phyloP scores from a whole-genome alignment of 805 yeast genomes.

The Yarrowia sp. region DNA sequence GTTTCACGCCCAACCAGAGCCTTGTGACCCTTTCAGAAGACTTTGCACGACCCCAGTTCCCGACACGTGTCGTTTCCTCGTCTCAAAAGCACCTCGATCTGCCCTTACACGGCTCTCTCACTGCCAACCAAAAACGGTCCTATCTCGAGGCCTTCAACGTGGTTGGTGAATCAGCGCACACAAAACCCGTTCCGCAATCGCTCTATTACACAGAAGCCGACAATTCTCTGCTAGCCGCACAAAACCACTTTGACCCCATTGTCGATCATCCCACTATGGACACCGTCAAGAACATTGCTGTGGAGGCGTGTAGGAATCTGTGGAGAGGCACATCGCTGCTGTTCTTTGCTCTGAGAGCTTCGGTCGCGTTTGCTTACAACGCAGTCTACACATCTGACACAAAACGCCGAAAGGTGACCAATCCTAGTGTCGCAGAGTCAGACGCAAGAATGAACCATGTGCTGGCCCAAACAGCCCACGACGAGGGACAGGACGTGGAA shows the following conservation, averaged over 20 bases:
- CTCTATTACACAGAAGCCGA: not conserved
- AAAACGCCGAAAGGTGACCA: constrained; percentile 1
- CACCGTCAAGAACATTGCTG: constrained; percentile 13
- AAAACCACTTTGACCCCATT: constrained; percentile 18
- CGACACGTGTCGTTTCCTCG: not conserved
- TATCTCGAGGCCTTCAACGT: constrained; percentile 21
- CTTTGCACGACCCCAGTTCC: not conserved
- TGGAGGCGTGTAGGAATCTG: constrained; percentile 18
- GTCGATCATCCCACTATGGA: constrained; percentile 14
- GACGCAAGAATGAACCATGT: not conserved
- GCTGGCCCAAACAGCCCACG: not conserved
- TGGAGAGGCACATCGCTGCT: constrained; percentile 24
- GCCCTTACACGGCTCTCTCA: constrained; percentile 8
- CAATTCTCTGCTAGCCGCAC: not conserved
- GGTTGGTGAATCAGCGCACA: not conserved
- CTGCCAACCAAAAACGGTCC: constrained; percentile 18
- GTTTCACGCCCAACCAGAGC: constrained; percentile 12
- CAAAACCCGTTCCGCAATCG: not conserved
- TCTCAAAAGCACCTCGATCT: not conserved
- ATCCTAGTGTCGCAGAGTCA: not conserved
- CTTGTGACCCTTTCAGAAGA: not conserved
- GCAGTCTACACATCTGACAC: constrained; percentile 5
- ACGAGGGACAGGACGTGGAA: constrained; percentile 10
- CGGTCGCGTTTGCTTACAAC: constrained; percentile 8
- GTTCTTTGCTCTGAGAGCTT: constrained; percentile 1